Conservation (phyloP, 768 basidiomycete genomes). For the Sutorius australiensis region DNA sequence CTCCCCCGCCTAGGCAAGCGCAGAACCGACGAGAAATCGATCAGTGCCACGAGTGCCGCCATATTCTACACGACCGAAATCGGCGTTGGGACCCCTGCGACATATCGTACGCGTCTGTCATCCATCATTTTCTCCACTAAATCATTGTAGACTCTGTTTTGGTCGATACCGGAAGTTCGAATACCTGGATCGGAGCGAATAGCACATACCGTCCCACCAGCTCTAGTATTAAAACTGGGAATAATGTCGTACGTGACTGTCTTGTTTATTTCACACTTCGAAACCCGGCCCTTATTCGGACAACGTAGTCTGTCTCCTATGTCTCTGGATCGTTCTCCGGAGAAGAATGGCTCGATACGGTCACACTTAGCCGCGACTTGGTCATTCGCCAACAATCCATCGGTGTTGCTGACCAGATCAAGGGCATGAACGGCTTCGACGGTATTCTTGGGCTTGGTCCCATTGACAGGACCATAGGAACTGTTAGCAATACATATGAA, state of each 20-base stretch:
- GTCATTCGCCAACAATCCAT: conserved; percentile 31
- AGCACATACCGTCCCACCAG: conserved; percentile 15
- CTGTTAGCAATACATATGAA: conserved; percentile 1
- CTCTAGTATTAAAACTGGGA: conserved; percentile 19
- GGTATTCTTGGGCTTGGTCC: conserved; percentile 40
- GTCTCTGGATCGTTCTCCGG: conserved; percentile 4
- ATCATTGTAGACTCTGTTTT: conserved; percentile 22
- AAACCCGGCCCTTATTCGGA: neutral
- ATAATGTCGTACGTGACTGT: conserved; percentile 17
- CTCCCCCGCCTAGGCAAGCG: neutral
- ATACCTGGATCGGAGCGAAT: conserved; percentile 32
- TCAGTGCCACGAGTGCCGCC: conserved; percentile 20
- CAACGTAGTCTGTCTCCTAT: neutral
- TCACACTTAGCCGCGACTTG: conserved; percentile 4
- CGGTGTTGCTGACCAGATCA: conserved; percentile 27
- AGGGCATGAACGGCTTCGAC: conserved; percentile 18
- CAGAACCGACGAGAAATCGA: neutral
- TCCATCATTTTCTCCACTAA: neutral
- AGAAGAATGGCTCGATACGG: conserved; percentile 15
- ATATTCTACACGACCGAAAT: conserved; percentile 30
- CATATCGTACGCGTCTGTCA: conserved; percentile 20
- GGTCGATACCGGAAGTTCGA: conserved; percentile 33
- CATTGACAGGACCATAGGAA: conserved; percentile 29
- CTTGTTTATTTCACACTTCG: neutral
- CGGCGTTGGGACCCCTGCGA: conserved; percentile 26